Evolutionary conservation across 768 basidiomycete genomes (phyloP).

Genomic region (Porpolomopsis calyptriformis): DNA sequence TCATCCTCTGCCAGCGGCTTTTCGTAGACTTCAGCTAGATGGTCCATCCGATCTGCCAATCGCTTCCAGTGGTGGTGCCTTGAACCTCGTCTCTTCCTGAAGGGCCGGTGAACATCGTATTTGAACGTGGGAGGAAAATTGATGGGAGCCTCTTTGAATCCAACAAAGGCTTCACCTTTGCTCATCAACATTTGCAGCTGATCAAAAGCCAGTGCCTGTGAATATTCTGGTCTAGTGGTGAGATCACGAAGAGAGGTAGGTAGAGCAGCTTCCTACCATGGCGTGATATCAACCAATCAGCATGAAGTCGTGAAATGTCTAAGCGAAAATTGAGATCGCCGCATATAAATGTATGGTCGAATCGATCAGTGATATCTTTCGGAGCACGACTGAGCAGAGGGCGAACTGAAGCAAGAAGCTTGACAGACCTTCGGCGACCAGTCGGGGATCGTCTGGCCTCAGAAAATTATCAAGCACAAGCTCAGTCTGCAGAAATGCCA

Average conservation of each 20-base stretch:
- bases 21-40: conserved; percentile 31
- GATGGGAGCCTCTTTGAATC: conserved; percentile 73
- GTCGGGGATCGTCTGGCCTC: conserved; percentile 48
- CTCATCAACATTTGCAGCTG: conserved; percentile 75
- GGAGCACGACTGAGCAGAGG: background rate
- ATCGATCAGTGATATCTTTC: conserved; percentile 74
- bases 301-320: conserved; percentile 81
- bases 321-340: conserved; percentile 91
- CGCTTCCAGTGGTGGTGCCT: conserved; percentile 27
- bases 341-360: conserved; percentile 81
- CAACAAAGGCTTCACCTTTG: conserved; percentile 54
- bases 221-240: conserved; percentile 49
- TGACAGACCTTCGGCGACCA: conserved; percentile 55
- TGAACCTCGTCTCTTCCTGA: conserved; percentile 35
- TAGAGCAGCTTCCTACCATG: conserved; percentile 39
- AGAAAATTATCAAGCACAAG: conserved; percentile 74
- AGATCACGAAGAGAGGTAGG: background rate
- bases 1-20: conserved; percentile 25
- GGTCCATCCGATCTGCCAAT: conserved; percentile 24
- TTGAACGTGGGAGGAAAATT: conserved; percentile 92
- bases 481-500: conserved; percentile 39
- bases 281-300: conserved; percentile 84
- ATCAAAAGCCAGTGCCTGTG: conserved; percentile 82
- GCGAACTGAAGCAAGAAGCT: background rate
- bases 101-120: conserved; percentile 62